A percentile compares a stretch with the other conserved stretches of the same genome.
Evolutionary conservation across 1,284 basidiomycete species (phyloP).

Genomic region (Trichosporon sp.): DNA sequence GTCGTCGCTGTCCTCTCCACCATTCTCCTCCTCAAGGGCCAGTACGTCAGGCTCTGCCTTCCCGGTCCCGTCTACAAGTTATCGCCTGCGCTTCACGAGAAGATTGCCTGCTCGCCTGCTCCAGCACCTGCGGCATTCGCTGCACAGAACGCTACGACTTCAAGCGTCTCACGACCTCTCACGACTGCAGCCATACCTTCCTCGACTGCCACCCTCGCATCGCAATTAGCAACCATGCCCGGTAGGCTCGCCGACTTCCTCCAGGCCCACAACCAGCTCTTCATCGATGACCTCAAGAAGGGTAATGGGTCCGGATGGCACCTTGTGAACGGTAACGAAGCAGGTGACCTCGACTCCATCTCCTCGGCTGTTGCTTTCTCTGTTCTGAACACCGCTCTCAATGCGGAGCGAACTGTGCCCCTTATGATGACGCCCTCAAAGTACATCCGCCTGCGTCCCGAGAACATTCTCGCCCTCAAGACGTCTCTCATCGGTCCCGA

Average conservation of each 20-base stretch:
- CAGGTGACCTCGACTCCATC: conserved; percentile 86
- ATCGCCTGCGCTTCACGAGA: conserved; percentile 8
- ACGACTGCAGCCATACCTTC: not conserved
- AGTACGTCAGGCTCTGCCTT: conserved; percentile 17
- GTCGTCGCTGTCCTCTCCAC: conserved; percentile 11
- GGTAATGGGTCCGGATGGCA: conserved; percentile 68
- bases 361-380: conserved; percentile 81
- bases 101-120: conserved; percentile 1
- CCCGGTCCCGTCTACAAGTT: conserved; percentile 15
- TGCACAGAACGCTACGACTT: not conserved
- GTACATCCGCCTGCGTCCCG: conserved; percentile 77
- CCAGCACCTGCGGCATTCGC: not conserved
- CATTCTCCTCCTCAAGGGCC: conserved; percentile 17
- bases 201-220: not conserved
- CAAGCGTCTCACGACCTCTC: not conserved
- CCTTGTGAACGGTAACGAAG: conserved; percentile 86
- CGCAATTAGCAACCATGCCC: not conserved
- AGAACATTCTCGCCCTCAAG: conserved; percentile 76
- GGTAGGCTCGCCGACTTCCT: conserved; percentile 55
- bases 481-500: conserved; percentile 65
- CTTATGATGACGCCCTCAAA: conserved; percentile 70
- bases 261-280: conserved; percentile 57
- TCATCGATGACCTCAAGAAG: conserved; percentile 59
- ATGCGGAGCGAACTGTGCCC: conserved; percentile 65
- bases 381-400: conserved; percentile 65